Conservation (phyloP, 2,329 filamentous ascomycete species). For the Fusarium sp. region DNA sequence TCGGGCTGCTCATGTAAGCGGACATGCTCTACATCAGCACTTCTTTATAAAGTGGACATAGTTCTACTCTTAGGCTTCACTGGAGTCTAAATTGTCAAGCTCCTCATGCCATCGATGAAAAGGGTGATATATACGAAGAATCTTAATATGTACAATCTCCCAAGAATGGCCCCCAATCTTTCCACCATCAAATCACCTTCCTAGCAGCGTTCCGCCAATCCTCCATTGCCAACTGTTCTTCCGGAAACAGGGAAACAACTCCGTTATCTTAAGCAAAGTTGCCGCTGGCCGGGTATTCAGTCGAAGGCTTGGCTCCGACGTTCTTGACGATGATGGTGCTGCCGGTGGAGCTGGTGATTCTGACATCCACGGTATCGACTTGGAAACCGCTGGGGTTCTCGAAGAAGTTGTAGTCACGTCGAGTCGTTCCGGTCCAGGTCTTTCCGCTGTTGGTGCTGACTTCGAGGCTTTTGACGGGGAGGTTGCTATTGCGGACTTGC, state of each 20-base stretch:
- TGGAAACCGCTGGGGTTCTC: conserved; percentile 67
- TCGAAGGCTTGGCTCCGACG: conserved; percentile 54
- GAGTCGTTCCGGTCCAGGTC: conserved; percentile 64
- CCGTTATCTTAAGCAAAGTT: conserved; percentile 43
- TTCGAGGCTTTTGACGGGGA: conserved; percentile 64
- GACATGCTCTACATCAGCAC: background rate
- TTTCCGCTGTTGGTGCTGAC: conserved; percentile 68
- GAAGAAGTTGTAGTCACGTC: conserved; percentile 69
- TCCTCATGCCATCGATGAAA: background rate
- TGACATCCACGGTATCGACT: conserved; percentile 62
- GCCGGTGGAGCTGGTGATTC: conserved; percentile 64
- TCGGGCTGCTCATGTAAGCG: background rate
- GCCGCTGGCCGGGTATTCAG: conserved; percentile 41
- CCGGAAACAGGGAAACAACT: rapidly evolving
- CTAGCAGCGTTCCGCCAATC: background rate
- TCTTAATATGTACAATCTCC: background rate
- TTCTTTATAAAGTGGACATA: background rate
- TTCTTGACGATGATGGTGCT: conserved; percentile 60
- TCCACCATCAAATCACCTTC: background rate
- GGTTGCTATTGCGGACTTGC: conserved; percentile 72
- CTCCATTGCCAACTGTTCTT: background rate
- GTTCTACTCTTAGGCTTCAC: background rate
- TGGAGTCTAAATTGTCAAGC: background rate
- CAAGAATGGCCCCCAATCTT: background rate
- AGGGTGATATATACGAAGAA: background rate